phyloP scores from a whole-genome alignment of 768 basidiomycete genomes.

The Scleroderma bovista region DNA sequence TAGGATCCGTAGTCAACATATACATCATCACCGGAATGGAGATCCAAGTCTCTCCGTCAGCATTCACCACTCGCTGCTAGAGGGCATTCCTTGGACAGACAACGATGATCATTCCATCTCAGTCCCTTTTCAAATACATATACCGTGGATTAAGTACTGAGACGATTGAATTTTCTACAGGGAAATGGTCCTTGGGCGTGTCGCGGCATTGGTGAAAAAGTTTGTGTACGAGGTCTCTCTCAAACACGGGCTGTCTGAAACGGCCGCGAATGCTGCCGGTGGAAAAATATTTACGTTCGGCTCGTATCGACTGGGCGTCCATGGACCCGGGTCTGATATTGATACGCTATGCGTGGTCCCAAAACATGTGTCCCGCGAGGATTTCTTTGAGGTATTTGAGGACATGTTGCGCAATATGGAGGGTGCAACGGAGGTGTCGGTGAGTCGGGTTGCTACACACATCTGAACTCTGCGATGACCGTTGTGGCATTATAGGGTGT shows the following conservation, averaged over 20 bases:
- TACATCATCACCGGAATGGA: neutral
- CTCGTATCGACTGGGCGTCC: slow-evolving; percentile 95
- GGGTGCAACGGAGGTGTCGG: slow-evolving; percentile 84
- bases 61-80: neutral
- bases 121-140: neutral
- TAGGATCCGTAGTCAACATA: slow-evolving; percentile 31
- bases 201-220: slow-evolving; percentile 84
- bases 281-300: slow-evolving; percentile 99
- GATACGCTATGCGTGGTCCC: slow-evolving; percentile 98
- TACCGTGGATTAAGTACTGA: slow-evolving; percentile 13
- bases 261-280: slow-evolving; percentile 83
- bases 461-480: slow-evolving; percentile 1
- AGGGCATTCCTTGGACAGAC: neutral
- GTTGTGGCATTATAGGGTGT: slow-evolving; percentile 59
- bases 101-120: neutral
- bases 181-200: slow-evolving; percentile 87
- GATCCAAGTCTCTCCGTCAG: neutral
- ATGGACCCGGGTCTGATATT: slow-evolving; percentile 93
- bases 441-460: slow-evolving; percentile 37
- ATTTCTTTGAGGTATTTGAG: slow-evolving; percentile 92
- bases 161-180: slow-evolving; percentile 39
- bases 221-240: slow-evolving; percentile 85
- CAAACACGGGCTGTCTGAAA: slow-evolving; percentile 77
- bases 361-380: slow-evolving; percentile 90
- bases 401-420: slow-evolving; percentile 80